These are phyloP conservation scores for Peterozyma toletana DNA, from an alignment of 805 yeast genomes.

Conservation along the genomic window DNA sequence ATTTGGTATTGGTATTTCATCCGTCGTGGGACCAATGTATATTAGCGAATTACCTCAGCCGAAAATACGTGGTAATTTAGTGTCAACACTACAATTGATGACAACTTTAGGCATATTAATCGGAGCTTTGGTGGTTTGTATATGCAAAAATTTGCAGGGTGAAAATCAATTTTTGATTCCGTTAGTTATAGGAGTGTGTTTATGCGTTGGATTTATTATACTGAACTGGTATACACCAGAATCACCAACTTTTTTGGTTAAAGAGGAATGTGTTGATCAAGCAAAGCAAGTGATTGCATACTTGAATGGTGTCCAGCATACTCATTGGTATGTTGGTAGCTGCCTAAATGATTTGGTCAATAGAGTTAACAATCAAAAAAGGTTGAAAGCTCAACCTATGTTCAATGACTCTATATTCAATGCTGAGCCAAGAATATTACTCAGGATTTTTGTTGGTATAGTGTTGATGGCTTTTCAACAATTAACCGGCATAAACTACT, in stretches of 20 bases:
- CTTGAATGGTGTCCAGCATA: constrained; percentile 2
- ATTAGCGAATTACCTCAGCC: constrained; percentile 27
- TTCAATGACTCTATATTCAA: background rate
- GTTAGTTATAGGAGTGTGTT: constrained; percentile 13
- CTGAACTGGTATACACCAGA: constrained; percentile 24
- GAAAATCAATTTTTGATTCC: constrained; percentile 17
- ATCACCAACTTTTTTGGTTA: constrained; percentile 22
- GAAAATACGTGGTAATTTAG: constrained; percentile 20
- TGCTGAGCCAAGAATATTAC: constrained; percentile 22
- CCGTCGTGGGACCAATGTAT: constrained; percentile 27
- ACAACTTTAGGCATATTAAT: constrained; percentile 25
- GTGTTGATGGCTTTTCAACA: constrained; percentile 30
- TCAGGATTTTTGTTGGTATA: constrained; percentile 22
- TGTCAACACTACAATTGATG: constrained; percentile 23
- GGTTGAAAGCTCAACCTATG: background rate
- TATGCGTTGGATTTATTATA: constrained; percentile 10
- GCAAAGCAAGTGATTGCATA: constrained; percentile 7
- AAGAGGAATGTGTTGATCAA: background rate
- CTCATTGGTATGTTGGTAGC: constrained; percentile 13
- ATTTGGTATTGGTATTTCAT: constrained; percentile 20
- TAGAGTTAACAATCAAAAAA: background rate
- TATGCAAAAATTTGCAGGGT: constrained; percentile 8
- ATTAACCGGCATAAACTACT: constrained; percentile 59
- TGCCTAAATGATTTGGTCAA: constrained; percentile 4
- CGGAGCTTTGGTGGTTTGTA: constrained; percentile 19